phyloP scores from a whole-genome alignment of 2,329 filamentous ascomycete species.

The Arthrobotrys musiformis region DNA sequence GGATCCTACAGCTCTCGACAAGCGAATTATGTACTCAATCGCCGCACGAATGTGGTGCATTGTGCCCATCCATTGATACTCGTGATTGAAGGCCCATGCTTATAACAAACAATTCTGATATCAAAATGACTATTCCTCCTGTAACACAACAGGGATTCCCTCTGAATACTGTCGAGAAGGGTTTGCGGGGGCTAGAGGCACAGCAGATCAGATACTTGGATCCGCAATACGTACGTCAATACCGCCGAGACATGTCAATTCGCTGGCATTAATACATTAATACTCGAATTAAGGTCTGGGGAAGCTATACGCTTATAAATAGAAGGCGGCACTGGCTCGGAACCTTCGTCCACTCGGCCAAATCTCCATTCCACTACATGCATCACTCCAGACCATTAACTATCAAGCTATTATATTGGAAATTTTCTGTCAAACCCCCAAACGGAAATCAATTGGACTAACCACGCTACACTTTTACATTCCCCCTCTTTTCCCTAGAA shows the following conservation, averaged over 20 bases:
- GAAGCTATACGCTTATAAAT: slow-evolving; percentile 47
- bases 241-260: neutral
- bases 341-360: slow-evolving; percentile 21
- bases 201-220: too few relatives aligned
- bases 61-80: neutral
- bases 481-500: neutral
- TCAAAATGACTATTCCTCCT: slow-evolving; percentile 16
- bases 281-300: too few relatives aligned
- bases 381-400: neutral
- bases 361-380: neutral
- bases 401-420: neutral
- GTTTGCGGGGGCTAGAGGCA: neutral
- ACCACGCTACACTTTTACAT: too few relatives aligned
- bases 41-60: neutral
- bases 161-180: too few relatives aligned
- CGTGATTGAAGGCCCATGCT: neutral
- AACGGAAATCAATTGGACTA: neutral
- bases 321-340: slow-evolving; percentile 8
- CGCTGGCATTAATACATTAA: slow-evolving; percentile 23
- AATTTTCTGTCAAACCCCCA: neutral
- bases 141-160: neutral
- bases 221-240: slow-evolving; percentile 13
- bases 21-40: slow-evolving; percentile 4
- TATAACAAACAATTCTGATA: slow-evolving; percentile 30
- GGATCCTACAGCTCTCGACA: neutral